Base-by-base conservation (phyloP, 768 basidiomycete genomes). In the Termitomyces bulborhizus region DNA sequence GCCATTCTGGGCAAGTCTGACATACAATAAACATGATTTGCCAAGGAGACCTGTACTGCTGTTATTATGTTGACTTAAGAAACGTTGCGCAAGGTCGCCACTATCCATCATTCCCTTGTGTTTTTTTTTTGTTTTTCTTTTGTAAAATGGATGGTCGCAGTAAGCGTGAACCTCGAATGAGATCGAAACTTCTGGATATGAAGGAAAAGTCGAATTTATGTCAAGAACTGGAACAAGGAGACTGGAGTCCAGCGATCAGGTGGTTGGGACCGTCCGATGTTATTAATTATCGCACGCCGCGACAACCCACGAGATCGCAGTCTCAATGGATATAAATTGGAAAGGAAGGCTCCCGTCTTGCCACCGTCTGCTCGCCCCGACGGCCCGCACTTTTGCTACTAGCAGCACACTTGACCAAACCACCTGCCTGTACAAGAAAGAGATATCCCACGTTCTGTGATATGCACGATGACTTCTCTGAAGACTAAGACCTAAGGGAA, bases 371-470 rank as follows among this genome's bases (percentile, higher is more conserved):
- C 41, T 40, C 50, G 26, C 40, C 55, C 45, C 49, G 49, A 36
- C 59, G 59, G 59, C 31, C 59, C 59, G 59, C 42, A 21, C 13
- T 12, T 29, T 8, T 36, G 41, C 51, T 26, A 59, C 6, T 16
- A 4, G 27, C 43, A 21, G 42, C 34, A 26, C 59, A 57, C 59
- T 60, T 60, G 59, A 60, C 45, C 59, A 40, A 27, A 42, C 50
- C 50, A 60, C 50, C 59, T 60, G 53, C 39, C 18, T 44, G 44
- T 13, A 24, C 18, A 27, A 41, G 52, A 54, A 53, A 43, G n/a
- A 21, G 3, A 21, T 34, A 34, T 50, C 41, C 26, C 52, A 56
- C 31, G 46, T 53, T 39, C 12, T 4, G 13, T 31, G 21, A 29
- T 8, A 39, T 29, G 7, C 54, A 45, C 29, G 3, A 18, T 6